Base-by-base conservation (phyloP, 2,329 filamentous ascomycete genomes). In the Periglandula ipomoeae region DNA sequence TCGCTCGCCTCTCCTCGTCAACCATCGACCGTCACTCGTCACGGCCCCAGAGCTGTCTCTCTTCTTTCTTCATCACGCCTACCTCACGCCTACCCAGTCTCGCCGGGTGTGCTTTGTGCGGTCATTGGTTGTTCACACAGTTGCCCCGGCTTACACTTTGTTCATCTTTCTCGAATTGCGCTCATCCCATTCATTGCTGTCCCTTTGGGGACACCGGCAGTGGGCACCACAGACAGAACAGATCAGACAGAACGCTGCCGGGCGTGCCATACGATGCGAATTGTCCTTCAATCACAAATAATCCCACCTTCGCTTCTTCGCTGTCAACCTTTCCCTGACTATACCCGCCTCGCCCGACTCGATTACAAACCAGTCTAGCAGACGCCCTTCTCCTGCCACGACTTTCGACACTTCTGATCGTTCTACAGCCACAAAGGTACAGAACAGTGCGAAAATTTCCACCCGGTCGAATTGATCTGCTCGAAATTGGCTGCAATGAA, bases 401-500 rank as follows among this genome's bases (percentile, higher is more conserved):
- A 24, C 13, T 13, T 3, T 41, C 22, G 38, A 23, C 5, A 22
- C 20, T n/a, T 23, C 38, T 22, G 1, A 24, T 41, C 38, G 11
- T 23, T 23, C 10, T 24, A 41, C 13, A n/a, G 24, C 38, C 38
- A 26, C 13, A 41, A 3, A 6, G 19, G 24, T 23, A 26, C 38
- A 7, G 22, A n/a, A 41, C n/a, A 22, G 8, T 23, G 19, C 15
- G 6, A 7, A 43, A 9, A 41, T 9, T 4, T 11, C 38, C 22
- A 22, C 4, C 22, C 9, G 22, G 19, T 13, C 22, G 11, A 3
- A 10, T 17, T 41, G 9, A 17, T 41, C n/a, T 40, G 32, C 15
- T 24, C 5, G 5, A 30, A 24, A 24, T 17, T 17, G 20, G 2
- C 38, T 58, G 68, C 56, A 48, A 79, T 79, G 75, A 68, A 74